Evolutionary conservation across 2,329 filamentous ascomycete genomes (phyloP).

Genomic region (Thermomyces lanuginosus): DNA sequence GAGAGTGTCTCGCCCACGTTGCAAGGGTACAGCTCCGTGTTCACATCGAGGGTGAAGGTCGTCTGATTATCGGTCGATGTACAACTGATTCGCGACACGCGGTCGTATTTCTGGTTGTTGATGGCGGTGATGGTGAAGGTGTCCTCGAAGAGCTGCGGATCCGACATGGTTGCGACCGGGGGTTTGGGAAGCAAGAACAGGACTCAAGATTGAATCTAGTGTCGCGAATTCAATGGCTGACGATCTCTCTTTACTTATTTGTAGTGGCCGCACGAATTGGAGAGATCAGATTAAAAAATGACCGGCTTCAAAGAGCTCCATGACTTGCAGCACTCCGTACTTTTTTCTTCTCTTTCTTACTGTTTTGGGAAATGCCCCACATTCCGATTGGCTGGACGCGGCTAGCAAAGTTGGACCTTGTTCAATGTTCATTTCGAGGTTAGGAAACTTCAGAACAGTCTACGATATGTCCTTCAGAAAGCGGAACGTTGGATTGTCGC

Average conservation of each 20-base stretch:
- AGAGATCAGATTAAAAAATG: not conserved
- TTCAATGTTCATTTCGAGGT: not conserved
- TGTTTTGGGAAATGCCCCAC: conserved; percentile 8
- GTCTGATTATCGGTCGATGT: conserved; percentile 59
- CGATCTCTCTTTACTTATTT: too few relatives aligned
- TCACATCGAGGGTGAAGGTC: conserved; percentile 75
- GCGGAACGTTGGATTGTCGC: conserved; percentile 43
- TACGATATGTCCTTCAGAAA: conserved; percentile 49
- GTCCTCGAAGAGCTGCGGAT: conserved; percentile 88
- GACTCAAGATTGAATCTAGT: too few relatives aligned
- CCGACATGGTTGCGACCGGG: conserved; percentile 48
- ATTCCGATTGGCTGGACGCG: conserved; percentile 5
- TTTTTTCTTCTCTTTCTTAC: conserved; percentile 13
- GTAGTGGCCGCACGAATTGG: too few relatives aligned
- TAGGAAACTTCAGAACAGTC: not conserved
- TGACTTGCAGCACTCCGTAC: too few relatives aligned
- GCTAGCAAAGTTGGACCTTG: conserved; percentile 1
- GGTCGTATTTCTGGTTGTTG: conserved; percentile 84
- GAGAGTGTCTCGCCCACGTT: conserved; percentile 58
- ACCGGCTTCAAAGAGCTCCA: not conserved
- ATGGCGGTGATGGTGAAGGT: conserved; percentile 66
- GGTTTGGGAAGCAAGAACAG: too few relatives aligned
- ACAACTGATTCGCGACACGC: conserved; percentile 70
- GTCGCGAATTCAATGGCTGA: too few relatives aligned
- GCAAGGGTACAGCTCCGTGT: conserved; percentile 78